Evolutionary conservation across 768 basidiomycete species (phyloP), one percentile per base, ranked within the genome.

Genomic region (Boletus pseudopeckii): DNA sequence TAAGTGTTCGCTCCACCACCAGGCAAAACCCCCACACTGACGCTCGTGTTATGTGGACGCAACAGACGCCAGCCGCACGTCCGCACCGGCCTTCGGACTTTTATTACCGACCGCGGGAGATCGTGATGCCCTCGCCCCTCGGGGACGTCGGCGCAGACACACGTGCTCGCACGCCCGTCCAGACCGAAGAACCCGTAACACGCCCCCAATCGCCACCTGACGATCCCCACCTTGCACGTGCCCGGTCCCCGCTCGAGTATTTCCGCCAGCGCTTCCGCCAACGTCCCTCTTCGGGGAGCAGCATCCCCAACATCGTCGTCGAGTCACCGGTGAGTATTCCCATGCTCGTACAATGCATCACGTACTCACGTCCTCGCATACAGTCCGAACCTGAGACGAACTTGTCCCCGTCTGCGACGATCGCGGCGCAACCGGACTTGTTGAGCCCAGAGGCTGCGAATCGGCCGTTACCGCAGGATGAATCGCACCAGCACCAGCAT

Each of bases 261-360:
- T 56, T 72, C 47, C 56, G 65, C 24, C 48, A 65, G 33, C 56
- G 64, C 44, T 62, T 65, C 59, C 67, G 65, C 36, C 64, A 66
- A 43, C 71, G 72, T 5, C 63, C 65, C 2, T 40, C 54, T 7
- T 77, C 76, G 0, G 64, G 65, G 32, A 59, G 63, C 15, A 73
- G 70, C 11, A 69, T 79, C 18, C 75, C 74, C 4, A 68, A 71
- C 36, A 80, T 80, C 49, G 56, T 74, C 36, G 71, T 81, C 30
- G 72, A 78, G 62, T 72, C 80, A 15, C 80, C 80, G 13, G 80
- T 80, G 59, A 74, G 66, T 20, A 30, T 20, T n/a, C 24, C 32
- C 8, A 6, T 9, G 1, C 8, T 10, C 49, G 3, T 9, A 22
- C 24, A n/a, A 4, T 26, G 18, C 8, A 11, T 11, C 30, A 28